phyloP scores from a whole-genome alignment of 1,284 basidiomycete genomes.

The Psilocybe mexicana region DNA sequence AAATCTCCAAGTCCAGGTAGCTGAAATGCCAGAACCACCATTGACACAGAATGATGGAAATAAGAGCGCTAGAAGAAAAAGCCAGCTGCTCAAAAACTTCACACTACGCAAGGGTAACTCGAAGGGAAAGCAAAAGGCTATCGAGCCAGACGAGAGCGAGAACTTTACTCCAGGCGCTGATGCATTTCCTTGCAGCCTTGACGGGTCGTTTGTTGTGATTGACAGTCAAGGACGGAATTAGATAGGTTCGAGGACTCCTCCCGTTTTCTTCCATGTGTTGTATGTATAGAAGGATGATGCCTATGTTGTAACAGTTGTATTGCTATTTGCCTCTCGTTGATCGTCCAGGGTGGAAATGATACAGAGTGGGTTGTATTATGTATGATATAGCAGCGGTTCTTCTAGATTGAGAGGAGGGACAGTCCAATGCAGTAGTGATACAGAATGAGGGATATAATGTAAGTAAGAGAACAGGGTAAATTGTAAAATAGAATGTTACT shows the following conservation, averaged over 20 bases:
- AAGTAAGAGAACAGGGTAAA: conserved; percentile 17
- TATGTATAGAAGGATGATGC: neutral
- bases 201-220: conserved; percentile 13
- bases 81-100: conserved; percentile 13
- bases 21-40: conserved; percentile 7
- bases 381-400: conserved; percentile 16
- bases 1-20: conserved; percentile 20
- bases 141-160: conserved; percentile 5
- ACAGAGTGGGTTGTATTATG: conserved; percentile 15
- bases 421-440: conserved; percentile 25
- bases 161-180: conserved; percentile 7
- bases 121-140: conserved; percentile 9
- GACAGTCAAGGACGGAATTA: conserved; percentile 3
- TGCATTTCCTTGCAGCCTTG: conserved; percentile 6
- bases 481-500: conserved; percentile 12
- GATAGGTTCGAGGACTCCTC: neutral
- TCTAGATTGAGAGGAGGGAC: conserved; percentile 10
- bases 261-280: neutral
- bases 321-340: neutral
- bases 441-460: conserved; percentile 19
- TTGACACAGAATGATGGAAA: neutral
- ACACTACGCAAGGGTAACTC: conserved; percentile 12
- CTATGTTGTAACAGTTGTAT: conserved; percentile 1
- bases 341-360: neutral
- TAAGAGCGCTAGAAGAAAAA: conserved; percentile 12